Base-by-base conservation (phyloP, 192 early-diverging fungal species). In the Chytriomyces sp. region DNA sequence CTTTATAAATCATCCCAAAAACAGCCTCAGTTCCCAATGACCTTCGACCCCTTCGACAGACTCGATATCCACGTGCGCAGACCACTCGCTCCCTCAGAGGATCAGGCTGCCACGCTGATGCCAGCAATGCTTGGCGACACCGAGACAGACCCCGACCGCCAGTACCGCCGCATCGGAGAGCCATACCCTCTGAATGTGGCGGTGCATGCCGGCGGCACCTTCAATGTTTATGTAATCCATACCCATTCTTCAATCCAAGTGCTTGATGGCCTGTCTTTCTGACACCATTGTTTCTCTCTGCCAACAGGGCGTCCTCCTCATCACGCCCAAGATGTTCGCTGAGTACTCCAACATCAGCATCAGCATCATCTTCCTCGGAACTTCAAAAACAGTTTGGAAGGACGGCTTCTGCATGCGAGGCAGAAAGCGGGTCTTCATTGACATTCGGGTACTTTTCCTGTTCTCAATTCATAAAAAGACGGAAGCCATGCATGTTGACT, bases 371-470 rank as follows among this genome's bases (percentile, higher is more conserved):
- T 61, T 72, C 13, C 11, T 61, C 7, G 71, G 71, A 16, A 10
- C 26, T 43, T 61, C 59, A n/a, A 60, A 43, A 47, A 63, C 61
- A 8, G 20, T 45, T 9, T 72, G 71, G 71, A 72, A 20, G 24
- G 71, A 72, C 2, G 71, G 71, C 45, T 9, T 60, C 7, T n/a
- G 6, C 20, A 44, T 8, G 3, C 59, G 18, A 48, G 68, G 68
- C 18, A 46, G 53, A 43, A 50, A 48, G 48, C n/a, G 53, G n/a
- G n/a, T 45, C 13, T 72, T 72, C 28, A 43, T 26, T 43, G 71
- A 72, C 43, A 35, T 72, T 72, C 59, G 62, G 45, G 71, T 72
- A n/a, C 7, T 47, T 57, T 67, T 23, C 5, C 23, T 45, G 23
- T 47, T 18, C 7, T 16, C 24, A 16, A 16, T 46, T 11, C 11